Evolutionary conservation across 768 basidiomycete genomes (phyloP).

Genomic region (Amanita fuliginea): DNA sequence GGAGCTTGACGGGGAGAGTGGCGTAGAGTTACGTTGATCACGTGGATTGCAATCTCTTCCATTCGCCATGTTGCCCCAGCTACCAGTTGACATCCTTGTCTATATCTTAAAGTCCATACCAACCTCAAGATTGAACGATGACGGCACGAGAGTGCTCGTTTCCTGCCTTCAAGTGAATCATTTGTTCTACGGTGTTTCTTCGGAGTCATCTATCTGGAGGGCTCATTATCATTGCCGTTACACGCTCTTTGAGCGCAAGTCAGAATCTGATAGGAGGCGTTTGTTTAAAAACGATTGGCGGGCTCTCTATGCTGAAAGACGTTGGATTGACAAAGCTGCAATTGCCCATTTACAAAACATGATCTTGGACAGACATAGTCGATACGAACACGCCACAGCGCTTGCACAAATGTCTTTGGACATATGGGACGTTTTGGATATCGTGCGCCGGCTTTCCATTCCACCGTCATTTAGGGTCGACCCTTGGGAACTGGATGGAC

Average conservation of each 20-base stretch:
- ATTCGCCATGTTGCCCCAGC: slow-evolving; percentile 8
- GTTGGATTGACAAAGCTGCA: slow-evolving; percentile 31
- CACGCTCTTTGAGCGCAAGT: slow-evolving; percentile 22
- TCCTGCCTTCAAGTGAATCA: slow-evolving; percentile 28
- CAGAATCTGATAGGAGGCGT: slow-evolving; percentile 24
- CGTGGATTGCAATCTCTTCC: not conserved
- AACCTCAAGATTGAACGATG: slow-evolving; percentile 11
- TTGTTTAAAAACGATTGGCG: slow-evolving; percentile 29
- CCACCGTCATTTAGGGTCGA: slow-evolving; percentile 15
- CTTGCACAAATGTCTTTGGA: slow-evolving; percentile 37
- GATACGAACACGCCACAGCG: slow-evolving; percentile 26
- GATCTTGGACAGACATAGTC: slow-evolving; percentile 21
- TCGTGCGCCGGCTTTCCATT: slow-evolving; percentile 24
- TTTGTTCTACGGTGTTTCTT: slow-evolving; percentile 33
- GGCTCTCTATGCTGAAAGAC: slow-evolving; percentile 31
- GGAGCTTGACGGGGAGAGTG: slow-evolving; percentile 31
- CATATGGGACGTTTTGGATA: slow-evolving; percentile 41
- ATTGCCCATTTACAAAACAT: slow-evolving; percentile 30
- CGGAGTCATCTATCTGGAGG: slow-evolving; percentile 34
- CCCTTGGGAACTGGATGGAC: slow-evolving; percentile 3
- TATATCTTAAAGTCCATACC: slow-evolving; percentile 15
- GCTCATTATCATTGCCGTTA: slow-evolving; percentile 41
- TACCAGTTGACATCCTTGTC: slow-evolving; percentile 21
- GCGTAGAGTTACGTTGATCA: slow-evolving; percentile 9
- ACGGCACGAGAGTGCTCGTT: slow-evolving; percentile 20